A percentile compares a stretch with the other conserved stretches of the same genome.
These are phyloP conservation scores for Rugosomyces carneus DNA, from an alignment of 1,284 basidiomycete species.

Conservation along the genomic window DNA sequence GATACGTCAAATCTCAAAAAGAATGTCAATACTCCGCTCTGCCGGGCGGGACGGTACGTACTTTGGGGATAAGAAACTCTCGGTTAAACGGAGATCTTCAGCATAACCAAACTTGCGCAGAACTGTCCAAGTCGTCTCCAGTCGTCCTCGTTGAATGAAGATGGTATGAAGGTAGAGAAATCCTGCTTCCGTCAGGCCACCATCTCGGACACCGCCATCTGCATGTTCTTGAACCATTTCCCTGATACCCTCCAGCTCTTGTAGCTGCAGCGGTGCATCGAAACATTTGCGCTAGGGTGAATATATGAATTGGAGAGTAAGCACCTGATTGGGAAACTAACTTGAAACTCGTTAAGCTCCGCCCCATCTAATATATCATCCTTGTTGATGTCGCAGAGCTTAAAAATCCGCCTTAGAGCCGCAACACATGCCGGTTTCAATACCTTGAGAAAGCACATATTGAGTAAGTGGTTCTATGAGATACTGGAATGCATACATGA, in stretches of 20 bases:
- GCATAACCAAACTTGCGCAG: slow-evolving; percentile 94
- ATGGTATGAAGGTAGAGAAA: slow-evolving; percentile 95
- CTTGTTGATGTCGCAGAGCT: slow-evolving; percentile 92
- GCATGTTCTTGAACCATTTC: slow-evolving; percentile 78
- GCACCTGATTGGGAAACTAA: slow-evolving; percentile 26
- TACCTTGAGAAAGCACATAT: slow-evolving; percentile 49
- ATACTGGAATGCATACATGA: slow-evolving; percentile 53
- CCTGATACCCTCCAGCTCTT: slow-evolving; percentile 90
- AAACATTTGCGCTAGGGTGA: slow-evolving; percentile 82
- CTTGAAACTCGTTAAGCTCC: slow-evolving; percentile 97
- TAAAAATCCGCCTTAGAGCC: slow-evolving; percentile 92
- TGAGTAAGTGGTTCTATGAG: slow-evolving; percentile 2
- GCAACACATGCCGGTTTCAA: slow-evolving; percentile 90
- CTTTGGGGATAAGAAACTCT: slow-evolving; percentile 84
- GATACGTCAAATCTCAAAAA: slow-evolving; percentile 81
- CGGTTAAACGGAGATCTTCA: slow-evolving; percentile 87
- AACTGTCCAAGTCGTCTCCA: slow-evolving; percentile 98
- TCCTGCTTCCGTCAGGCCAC: slow-evolving; percentile 87
- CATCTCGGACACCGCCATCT: slow-evolving; percentile 59
- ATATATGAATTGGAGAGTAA: slow-evolving; percentile 7
- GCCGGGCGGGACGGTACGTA: slow-evolving; percentile 25
- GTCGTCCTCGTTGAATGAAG: slow-evolving; percentile 93
- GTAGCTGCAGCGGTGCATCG: slow-evolving; percentile 84
- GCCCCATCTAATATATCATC: slow-evolving; percentile 87
- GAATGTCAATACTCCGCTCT: slow-evolving; percentile 12